Evolutionary conservation across 176 grass and related monocot species (phyloP), one percentile per base, ranked within the genome.

Genomic region (Chloris gayana): DNA sequence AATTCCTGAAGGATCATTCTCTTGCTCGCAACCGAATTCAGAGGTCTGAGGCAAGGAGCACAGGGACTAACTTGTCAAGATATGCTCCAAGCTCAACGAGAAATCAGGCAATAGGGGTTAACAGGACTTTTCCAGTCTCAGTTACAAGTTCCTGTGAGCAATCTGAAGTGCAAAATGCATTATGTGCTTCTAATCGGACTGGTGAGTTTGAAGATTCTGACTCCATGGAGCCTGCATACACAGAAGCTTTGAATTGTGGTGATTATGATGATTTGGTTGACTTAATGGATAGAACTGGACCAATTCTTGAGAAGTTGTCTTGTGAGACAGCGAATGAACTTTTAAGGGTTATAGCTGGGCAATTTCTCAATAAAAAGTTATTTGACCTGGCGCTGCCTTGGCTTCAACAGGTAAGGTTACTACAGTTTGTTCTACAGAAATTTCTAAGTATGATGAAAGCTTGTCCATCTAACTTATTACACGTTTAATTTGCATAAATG

Each of bases 221-320:
- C 8, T 69, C 87, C 79, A 62, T 95, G 64, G 96, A 95, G 78
- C 82, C 92, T 84, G 90, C 90, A 67, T 99, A 95, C 53, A 66
- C 69, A 13, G 87, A 87, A 76, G 90, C 89, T 66, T 82, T 99
- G 21, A 84, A 76, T 78, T 87, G 74, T 70, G 82, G 84, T 74
- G 88, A 89, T 86, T 79, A 65, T 73, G 80, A 72, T 79, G 84
- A 86, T 65, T 63, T 99, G 18, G 78, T 93, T 80, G 78, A 91
- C 67, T 61, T 99, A 57, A 99, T 99, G 96, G 88, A 99, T 72
- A 89, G 83, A 89, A 99, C 96, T 70, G 90, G 96, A 64, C 92
- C 96, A 80, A 82, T 99, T 79, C 88, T 99, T 44, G 81, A 91
- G 56, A 93, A 85, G 64, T 80, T 99, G 45, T 89, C 96, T 6